These are phyloP conservation scores for Blastobotrys malaysiensis DNA, from an alignment of 1,139 yeast genomes.

Conservation along the genomic window DNA sequence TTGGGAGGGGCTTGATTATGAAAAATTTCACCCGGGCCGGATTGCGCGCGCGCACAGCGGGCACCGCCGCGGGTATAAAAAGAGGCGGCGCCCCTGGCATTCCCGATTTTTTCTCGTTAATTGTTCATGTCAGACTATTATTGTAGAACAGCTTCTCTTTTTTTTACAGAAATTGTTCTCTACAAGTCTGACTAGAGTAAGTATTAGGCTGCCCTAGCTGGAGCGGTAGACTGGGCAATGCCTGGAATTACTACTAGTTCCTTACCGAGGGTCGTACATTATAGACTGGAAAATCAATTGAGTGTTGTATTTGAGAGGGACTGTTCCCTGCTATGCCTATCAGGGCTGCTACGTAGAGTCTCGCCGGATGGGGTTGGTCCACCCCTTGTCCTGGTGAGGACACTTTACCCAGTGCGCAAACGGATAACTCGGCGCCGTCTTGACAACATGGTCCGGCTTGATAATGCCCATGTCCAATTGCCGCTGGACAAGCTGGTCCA, in stretches of 20 bases:
- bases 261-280: conserved; percentile 33
- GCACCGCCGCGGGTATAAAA: conserved; percentile 1
- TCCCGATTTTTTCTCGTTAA: conserved; percentile 15
- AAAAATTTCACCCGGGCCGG: background rate
- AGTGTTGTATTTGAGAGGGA: too few relatives aligned
- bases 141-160: conserved; percentile 23
- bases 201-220: conserved; percentile 28
- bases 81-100: background rate
- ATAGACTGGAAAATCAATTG: background rate
- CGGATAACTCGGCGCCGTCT: conserved; percentile 59
- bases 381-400: conserved; percentile 20
- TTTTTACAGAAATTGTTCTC: conserved; percentile 20
- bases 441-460: conserved; percentile 50
- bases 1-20: background rate
- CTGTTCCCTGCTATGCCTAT: too few relatives aligned
- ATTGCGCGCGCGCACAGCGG: conserved; percentile 1
- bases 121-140: conserved; percentile 29
- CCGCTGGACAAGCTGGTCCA: conserved; percentile 51
- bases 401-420: conserved; percentile 42
- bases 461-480: conserved; percentile 56
- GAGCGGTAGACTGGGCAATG: conserved; percentile 25
- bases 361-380: conserved; percentile 23
- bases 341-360: too few relatives aligned
- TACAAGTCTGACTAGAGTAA: conserved; percentile 27
- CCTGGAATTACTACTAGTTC: conserved; percentile 27